These are phyloP conservation scores for Protomyces pachydermus DNA, from an alignment of 1,139 yeast species.

Conservation along the genomic window DNA sequence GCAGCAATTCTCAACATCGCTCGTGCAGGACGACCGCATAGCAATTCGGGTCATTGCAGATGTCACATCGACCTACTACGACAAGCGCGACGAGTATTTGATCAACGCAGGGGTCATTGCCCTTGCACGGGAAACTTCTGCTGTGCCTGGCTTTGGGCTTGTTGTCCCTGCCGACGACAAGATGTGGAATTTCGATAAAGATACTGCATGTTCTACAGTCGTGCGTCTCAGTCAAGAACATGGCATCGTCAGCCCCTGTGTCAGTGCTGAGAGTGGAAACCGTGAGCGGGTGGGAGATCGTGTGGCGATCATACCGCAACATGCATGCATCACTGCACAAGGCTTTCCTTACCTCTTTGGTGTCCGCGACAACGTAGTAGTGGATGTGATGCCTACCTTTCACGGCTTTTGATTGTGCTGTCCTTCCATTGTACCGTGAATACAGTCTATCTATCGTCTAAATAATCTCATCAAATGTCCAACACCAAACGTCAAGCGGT, in stretches of 20 bases:
- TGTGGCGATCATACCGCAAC: slow-evolving; percentile 61
- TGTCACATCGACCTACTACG: slow-evolving; percentile 60
- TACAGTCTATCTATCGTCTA: neutral
- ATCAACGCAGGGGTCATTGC: slow-evolving; percentile 72
- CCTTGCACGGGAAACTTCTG: slow-evolving; percentile 57
- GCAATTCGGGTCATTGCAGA: slow-evolving; percentile 60
- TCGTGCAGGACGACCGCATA: slow-evolving; percentile 48
- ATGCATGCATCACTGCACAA: slow-evolving; percentile 68
- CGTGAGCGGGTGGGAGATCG: slow-evolving; percentile 53
- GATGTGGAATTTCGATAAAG: slow-evolving; percentile 35
- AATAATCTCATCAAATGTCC: neutral
- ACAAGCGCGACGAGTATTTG: slow-evolving; percentile 54
- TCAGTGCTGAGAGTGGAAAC: neutral
- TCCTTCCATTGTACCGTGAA: too few relatives aligned
- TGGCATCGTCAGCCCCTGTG: slow-evolving; percentile 28
- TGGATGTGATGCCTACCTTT: neutral
- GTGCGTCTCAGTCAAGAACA: slow-evolving; percentile 25
- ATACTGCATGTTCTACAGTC: slow-evolving; percentile 1
- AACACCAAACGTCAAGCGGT: slow-evolving; percentile 14
- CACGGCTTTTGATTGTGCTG: neutral
- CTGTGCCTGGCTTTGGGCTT: slow-evolving; percentile 47
- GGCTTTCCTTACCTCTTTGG: slow-evolving; percentile 57
- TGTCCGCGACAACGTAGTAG: slow-evolving; percentile 34
- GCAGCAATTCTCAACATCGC: slow-evolving; percentile 67
- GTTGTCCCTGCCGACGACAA: slow-evolving; percentile 41